Conservation (phyloP, 805 yeast genomes). For the Candida ipomoeae region DNA sequence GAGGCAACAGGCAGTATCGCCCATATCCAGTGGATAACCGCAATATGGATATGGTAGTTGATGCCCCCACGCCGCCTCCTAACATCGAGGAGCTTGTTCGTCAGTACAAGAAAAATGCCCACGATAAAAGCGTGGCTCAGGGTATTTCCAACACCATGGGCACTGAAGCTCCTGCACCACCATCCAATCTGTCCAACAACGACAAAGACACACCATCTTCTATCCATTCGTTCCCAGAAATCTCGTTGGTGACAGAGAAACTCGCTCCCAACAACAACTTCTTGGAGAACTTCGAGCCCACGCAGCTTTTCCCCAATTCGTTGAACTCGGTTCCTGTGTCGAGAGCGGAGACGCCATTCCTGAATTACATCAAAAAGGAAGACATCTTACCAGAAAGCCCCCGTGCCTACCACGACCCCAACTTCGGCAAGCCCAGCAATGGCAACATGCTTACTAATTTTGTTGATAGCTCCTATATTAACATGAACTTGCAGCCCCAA, state of each 20-base stretch:
- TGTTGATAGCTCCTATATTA: conserved; percentile 38
- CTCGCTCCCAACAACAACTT: conserved; percentile 44
- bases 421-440: conserved; percentile 8
- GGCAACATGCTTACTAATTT: conserved; percentile 30
- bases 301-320: conserved; percentile 49
- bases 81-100: conserved; percentile 34
- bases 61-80: conserved; percentile 8
- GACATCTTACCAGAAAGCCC: conserved; percentile 6
- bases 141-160: neutral
- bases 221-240: conserved; percentile 44
- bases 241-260: conserved; percentile 52
- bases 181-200: conserved; percentile 6
- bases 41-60: neutral
- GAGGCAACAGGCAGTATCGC: neutral
- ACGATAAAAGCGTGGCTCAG: neutral
- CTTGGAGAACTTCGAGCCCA: conserved; percentile 52
- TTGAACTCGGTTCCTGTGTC: conserved; percentile 35
- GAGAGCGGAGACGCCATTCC: conserved; percentile 33
- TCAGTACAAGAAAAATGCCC: conserved; percentile 24
- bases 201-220: conserved; percentile 35
- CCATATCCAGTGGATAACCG: neutral
- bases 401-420: conserved; percentile 3
- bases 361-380: conserved; percentile 4
- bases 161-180: neutral
- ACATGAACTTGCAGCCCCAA: conserved; percentile 37